Conservation (phyloP, 768 basidiomycete genomes). For the Leccinum uliginosum region DNA sequence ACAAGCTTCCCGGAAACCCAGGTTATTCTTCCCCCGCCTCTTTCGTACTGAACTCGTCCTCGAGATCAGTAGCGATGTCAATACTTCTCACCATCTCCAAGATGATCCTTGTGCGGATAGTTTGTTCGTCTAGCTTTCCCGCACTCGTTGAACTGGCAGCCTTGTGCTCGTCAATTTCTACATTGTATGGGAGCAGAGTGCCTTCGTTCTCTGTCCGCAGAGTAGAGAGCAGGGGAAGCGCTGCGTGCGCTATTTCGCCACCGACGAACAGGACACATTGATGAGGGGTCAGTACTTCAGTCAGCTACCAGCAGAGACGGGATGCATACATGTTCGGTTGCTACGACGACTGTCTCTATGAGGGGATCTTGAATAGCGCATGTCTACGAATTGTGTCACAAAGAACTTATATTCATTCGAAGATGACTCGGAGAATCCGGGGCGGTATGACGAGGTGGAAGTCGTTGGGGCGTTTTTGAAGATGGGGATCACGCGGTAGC, state of each 20-base stretch:
- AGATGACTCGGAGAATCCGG: too few species aligned
- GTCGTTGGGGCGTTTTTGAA: too few species aligned
- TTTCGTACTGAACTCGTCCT: slow-evolving; percentile 40
- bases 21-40: slow-evolving; percentile 47
- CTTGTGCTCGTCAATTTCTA: slow-evolving; percentile 70
- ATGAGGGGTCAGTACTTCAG: too few species aligned
- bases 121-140: slow-evolving; percentile 16
- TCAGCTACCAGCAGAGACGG: neutral
- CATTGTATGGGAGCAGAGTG: slow-evolving; percentile 75
- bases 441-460: too few species aligned
- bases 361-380: slow-evolving; percentile 45
- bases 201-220: slow-evolving; percentile 71
- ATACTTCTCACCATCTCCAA: slow-evolving; percentile 74
- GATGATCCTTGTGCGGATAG: slow-evolving; percentile 58
- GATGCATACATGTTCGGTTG: slow-evolving; percentile 61
- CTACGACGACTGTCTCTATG: slow-evolving; percentile 69
- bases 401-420: too few species aligned
- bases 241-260: slow-evolving; percentile 71
- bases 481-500: too few species aligned
- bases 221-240: slow-evolving; percentile 56
- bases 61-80: slow-evolving; percentile 77
- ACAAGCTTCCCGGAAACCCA: slow-evolving; percentile 88
- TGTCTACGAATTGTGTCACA: slow-evolving; percentile 72
- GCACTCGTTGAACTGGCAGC: slow-evolving; percentile 30
- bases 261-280: slow-evolving; percentile 80